Evolutionary conservation across 306 rosid species (phyloP).

Genomic region (Calophaca sinica): DNA sequence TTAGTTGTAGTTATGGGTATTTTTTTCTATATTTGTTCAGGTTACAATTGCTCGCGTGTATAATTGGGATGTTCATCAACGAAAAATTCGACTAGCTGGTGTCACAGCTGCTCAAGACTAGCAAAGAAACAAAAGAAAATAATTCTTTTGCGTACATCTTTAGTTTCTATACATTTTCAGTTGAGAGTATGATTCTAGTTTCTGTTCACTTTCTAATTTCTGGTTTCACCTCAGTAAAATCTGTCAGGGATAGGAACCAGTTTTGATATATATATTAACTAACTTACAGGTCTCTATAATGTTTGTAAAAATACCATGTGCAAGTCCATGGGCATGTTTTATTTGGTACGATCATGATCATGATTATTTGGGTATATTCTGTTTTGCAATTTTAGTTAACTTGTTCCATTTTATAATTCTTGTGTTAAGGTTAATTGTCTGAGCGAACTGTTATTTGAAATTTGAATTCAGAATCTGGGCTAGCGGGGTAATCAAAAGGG

Average conservation of each 20-base stretch:
- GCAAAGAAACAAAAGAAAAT: slow-evolving; percentile 14
- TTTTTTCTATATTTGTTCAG: slow-evolving; percentile 51
- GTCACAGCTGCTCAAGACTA: slow-evolving; percentile 47
- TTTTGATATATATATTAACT: slow-evolving; percentile 49
- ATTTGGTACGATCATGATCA: neutral
- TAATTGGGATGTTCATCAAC: slow-evolving; percentile 86
- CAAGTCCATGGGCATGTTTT: slow-evolving; percentile 41
- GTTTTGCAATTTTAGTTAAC: neutral
- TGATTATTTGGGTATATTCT: slow-evolving; percentile 13
- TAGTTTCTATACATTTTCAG: slow-evolving; percentile 38
- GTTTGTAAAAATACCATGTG: slow-evolving; percentile 41
- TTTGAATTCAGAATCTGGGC: slow-evolving; percentile 45
- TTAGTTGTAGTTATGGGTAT: slow-evolving; percentile 12
- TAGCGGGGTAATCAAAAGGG: slow-evolving; percentile 25
- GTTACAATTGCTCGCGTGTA: slow-evolving; percentile 80
- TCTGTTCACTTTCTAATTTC: slow-evolving; percentile 36
- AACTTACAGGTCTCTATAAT: slow-evolving; percentile 38
- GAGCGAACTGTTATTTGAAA: neutral
- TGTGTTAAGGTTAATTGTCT: slow-evolving; percentile 12
- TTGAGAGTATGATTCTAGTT: slow-evolving; percentile 50
- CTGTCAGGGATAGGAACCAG: slow-evolving; percentile 42
- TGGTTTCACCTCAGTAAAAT: slow-evolving; percentile 30
- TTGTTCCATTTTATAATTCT: neutral
- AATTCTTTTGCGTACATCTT: slow-evolving; percentile 19
- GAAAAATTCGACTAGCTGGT: slow-evolving; percentile 55